Base-by-base conservation (phyloP, 2,329 filamentous ascomycete genomes). In the Colletotrichum falcatum region DNA sequence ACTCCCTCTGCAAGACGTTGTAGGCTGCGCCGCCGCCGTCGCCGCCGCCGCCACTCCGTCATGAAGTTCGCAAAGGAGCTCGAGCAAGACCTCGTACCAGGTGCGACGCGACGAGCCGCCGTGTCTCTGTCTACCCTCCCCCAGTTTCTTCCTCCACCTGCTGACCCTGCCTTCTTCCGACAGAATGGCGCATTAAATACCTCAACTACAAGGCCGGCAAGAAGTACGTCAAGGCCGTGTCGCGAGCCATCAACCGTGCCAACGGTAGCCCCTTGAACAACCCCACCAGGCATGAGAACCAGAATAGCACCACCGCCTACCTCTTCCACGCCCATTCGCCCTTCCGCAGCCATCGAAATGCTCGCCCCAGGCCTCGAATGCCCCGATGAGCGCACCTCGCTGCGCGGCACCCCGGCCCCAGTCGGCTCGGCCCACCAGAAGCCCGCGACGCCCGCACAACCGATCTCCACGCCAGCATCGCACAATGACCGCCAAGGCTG, bases 171-270 rank as follows among this genome's bases (percentile, higher is more conserved):
- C 11, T 33, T 51, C 11, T 26, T 26, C 56, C 26, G 18, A 35
- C 74, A 91, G 89, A 98, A 88, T 98, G 95, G 95, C 90, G 93
- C 77, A 88, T 91, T 80, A 97, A 97, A 81, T 98, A 98, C 81
- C 88, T 98, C 75, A 90, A 98, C 82, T 98, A 98, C 86, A 97
- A 97, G 87, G 90, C 90, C 66, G 95, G 94, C 71, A 98, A 98
- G 83, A 98, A 98, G 83, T 92, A 94, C 79, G 87, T 98, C 80
- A 98, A 98, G 81, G 90, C 90, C 66, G 91, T 98, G 62, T 83
- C 87, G 30, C 89, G 92, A 72, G 94, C 94, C 70, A 87, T 96
- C 72, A 86, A 88, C 83, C 82, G 89, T 83, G 80, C 89, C 78
- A 70, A 71, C 55, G 61, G 54, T 6, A 70, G 33, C 39, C 69